Conservation (phyloP, 2,329 filamentous ascomycete species). For the Raffaelea arxii region DNA sequence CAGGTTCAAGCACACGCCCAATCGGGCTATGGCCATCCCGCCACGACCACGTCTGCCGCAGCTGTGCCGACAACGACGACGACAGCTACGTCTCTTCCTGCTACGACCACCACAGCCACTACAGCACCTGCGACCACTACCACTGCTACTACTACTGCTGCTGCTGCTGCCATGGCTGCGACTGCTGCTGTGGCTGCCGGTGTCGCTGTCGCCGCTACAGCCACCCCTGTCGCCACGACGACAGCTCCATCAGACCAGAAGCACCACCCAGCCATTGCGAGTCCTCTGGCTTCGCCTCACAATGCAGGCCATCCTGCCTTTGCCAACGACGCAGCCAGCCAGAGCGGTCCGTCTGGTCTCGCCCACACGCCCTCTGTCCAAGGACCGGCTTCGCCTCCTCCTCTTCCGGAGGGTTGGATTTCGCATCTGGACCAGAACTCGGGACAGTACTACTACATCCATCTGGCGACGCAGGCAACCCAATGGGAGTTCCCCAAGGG, state of each 20-base stretch:
- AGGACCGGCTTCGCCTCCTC: constrained; percentile 74
- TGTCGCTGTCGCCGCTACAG: constrained; percentile 6
- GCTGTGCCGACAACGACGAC: not conserved
- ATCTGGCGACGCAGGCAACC: constrained; percentile 86
- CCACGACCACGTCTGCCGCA: too few relatives aligned
- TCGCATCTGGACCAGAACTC: constrained; percentile 92
- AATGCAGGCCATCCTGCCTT: constrained; percentile 76
- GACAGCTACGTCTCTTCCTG: not conserved
- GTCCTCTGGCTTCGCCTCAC: constrained; percentile 29
- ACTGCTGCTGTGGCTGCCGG: constrained; percentile 11
- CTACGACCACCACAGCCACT: not conserved
- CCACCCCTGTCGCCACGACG: too few relatives aligned
- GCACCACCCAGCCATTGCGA: constrained; percentile 18
- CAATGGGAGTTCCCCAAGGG: constrained; percentile 99
- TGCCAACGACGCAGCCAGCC: constrained; percentile 65
- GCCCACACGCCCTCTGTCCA: constrained; percentile 34
- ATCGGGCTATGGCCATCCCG: too few relatives aligned
- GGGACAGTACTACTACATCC: constrained; percentile 98
- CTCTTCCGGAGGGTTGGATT: constrained; percentile 95
- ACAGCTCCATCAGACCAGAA: constrained; percentile 8
- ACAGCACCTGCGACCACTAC: constrained; percentile 1
- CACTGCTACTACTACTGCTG: constrained; percentile 9
- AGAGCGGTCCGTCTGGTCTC: constrained; percentile 33
- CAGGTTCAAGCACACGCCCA: too few relatives aligned
- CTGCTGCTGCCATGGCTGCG: constrained; percentile 10